phyloP scores from a whole-genome alignment of 352 stramenopile genomes.

The Plasmopara viticola region DNA sequence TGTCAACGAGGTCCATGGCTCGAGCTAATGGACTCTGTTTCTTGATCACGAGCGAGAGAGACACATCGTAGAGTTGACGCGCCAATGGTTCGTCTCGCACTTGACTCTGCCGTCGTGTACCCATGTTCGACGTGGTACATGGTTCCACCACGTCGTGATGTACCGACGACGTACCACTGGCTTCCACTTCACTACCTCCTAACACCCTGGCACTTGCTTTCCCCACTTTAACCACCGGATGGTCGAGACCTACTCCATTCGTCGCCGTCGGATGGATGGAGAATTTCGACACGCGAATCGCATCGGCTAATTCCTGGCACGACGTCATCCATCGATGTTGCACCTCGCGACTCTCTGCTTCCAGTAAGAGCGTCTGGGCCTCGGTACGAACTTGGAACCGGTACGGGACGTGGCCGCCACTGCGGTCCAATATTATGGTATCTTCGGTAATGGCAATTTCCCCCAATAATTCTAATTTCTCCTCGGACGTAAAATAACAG shows the following conservation, averaged over 20 bases:
- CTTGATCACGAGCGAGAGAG: constrained; percentile 51
- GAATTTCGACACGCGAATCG: constrained; percentile 59
- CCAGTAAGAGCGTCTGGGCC: constrained; percentile 46
- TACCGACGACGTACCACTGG: constrained; percentile 3
- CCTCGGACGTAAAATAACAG: constrained; percentile 79
- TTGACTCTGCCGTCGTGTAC: not conserved
- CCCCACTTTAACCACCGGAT: not conserved
- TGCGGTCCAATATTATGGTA: constrained; percentile 70
- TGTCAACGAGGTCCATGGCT: constrained; percentile 19
- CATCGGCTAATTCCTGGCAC: constrained; percentile 58
- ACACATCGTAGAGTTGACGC: constrained; percentile 36
- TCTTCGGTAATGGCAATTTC: constrained; percentile 62
- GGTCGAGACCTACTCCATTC: constrained; percentile 8
- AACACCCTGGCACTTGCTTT: too few relatives aligned
- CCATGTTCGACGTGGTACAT: constrained; percentile 10
- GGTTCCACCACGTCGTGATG: constrained; percentile 15
- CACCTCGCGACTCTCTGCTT: constrained; percentile 58
- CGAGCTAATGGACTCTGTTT: constrained; percentile 43
- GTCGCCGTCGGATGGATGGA: not conserved
- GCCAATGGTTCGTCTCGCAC: not conserved
- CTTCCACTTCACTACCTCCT: too few relatives aligned
- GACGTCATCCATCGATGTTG: constrained; percentile 67
- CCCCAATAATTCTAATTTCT: constrained; percentile 74
- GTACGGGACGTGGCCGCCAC: constrained; percentile 44
- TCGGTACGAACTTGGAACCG: constrained; percentile 66